Evolutionary conservation across 2,329 filamentous ascomycete species (phyloP).

Genomic region (Exophiala aquamarina): DNA sequence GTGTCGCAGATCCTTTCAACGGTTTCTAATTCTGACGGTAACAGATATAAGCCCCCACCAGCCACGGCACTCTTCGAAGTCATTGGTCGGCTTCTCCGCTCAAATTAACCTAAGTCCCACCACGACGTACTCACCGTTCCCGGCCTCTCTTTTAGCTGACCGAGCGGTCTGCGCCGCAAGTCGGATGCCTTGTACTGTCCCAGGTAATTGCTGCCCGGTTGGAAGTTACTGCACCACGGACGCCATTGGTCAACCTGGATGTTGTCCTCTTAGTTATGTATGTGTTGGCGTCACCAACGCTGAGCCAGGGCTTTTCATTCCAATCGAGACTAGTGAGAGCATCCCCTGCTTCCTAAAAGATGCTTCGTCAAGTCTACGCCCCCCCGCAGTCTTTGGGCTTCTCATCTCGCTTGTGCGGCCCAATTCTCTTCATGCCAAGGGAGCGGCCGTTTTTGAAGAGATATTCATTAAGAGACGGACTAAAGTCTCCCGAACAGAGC

Average conservation of each 20-base stretch:
- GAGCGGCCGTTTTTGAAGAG: background rate
- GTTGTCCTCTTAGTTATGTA: background rate
- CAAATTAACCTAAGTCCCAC: too few species aligned
- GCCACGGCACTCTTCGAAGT: too few species aligned
- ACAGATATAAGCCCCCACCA: too few species aligned
- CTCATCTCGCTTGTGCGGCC: background rate
- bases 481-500: too few species aligned
- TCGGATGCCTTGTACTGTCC: background rate
- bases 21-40: too few species aligned
- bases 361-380: background rate
- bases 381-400: background rate
- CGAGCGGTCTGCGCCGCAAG: background rate
- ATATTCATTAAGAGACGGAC: background rate
- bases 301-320: too few species aligned
- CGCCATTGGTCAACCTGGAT: background rate
- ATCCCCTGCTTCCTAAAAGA: background rate
- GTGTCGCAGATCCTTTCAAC: too few species aligned
- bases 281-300: background rate
- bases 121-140: too few species aligned
- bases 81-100: too few species aligned
- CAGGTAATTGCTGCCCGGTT: background rate
- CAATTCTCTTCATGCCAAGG: too few species aligned
- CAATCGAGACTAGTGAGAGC: too few species aligned
- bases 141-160: too few species aligned
- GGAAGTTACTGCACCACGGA: slow-evolving; percentile 3